These are phyloP conservation scores for Alternaria gansuensis DNA, from an alignment of 2,329 filamentous ascomycete species.

Conservation along the genomic window DNA sequence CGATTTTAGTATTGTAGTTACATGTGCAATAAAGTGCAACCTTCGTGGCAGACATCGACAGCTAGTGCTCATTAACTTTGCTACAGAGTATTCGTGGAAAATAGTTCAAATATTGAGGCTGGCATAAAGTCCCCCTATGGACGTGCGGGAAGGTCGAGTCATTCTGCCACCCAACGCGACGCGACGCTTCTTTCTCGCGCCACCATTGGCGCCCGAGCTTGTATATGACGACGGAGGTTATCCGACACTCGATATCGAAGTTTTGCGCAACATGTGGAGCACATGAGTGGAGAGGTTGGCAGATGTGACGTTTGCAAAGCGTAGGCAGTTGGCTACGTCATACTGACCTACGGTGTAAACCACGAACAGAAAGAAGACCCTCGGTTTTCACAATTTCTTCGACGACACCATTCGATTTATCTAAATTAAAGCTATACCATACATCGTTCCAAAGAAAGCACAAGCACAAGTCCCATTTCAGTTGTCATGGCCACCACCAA, in stretches of 20 bases:
- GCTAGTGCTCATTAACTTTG: background rate
- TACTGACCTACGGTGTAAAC: slow-evolving; percentile 18
- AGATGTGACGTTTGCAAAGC: slow-evolving; percentile 13
- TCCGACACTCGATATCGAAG: background rate
- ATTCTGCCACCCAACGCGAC: background rate
- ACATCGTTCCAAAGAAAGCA: background rate
- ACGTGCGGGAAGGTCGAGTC: background rate
- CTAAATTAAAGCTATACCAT: background rate
- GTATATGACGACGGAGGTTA: background rate
- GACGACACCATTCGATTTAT: background rate
- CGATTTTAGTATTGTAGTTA: background rate
- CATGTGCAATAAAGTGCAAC: background rate
- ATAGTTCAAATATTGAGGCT: background rate
- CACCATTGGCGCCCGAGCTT: background rate
- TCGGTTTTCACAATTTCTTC: background rate
- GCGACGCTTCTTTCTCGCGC: background rate
- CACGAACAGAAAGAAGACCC: background rate
- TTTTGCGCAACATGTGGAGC: background rate
- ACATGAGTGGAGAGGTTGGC: background rate
- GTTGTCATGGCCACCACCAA: slow-evolving; percentile 45
- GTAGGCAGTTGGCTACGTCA: slow-evolving; percentile 19
- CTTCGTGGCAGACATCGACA: background rate
- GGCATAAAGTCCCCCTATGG: background rate
- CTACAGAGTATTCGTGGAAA: background rate
- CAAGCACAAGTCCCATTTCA: background rate